Evolutionary conservation across 2,329 filamentous ascomycete species (phyloP).

Genomic region (Tolypocladium ovalisporum): DNA sequence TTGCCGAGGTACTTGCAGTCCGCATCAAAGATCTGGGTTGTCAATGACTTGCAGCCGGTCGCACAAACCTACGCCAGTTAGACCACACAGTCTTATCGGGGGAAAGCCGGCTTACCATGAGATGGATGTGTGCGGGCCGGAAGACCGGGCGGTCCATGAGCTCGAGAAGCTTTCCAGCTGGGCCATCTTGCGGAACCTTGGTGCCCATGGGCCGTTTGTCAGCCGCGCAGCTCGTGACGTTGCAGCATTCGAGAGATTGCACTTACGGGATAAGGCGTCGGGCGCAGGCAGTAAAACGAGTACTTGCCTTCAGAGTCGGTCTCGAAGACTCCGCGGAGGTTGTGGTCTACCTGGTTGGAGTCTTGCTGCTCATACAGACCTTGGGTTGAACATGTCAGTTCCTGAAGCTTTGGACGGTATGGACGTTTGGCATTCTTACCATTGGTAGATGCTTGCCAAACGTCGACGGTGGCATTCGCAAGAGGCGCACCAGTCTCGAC

Average conservation of each 20-base stretch:
- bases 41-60: constrained; percentile 55
- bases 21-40: constrained; percentile 63
- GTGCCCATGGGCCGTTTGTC: neutral
- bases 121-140: constrained; percentile 50
- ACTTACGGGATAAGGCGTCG: constrained; percentile 41
- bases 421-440: constrained; percentile 20
- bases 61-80: constrained; percentile 25
- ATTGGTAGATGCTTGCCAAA: constrained; percentile 75
- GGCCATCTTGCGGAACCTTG: constrained; percentile 35
- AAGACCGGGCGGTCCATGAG: constrained; percentile 45
- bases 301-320: constrained; percentile 57
- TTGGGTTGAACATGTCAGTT: constrained; percentile 2
- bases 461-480: constrained; percentile 55
- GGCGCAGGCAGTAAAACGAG: constrained; percentile 48
- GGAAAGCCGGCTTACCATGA: constrained; percentile 29
- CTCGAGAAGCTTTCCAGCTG: constrained; percentile 38
- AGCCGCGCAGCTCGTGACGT: neutral
- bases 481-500: constrained; percentile 54
- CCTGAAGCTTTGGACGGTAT: neutral
- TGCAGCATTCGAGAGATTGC: neutral
- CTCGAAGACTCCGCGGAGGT: constrained; percentile 61
- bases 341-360: constrained; percentile 56
- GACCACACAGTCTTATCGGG: neutral
- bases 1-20: constrained; percentile 48
- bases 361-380: constrained; percentile 64